These are phyloP conservation scores for Plasmodium blacklocki DNA, from an alignment of 169 alveolate species.

Conservation along the genomic window DNA sequence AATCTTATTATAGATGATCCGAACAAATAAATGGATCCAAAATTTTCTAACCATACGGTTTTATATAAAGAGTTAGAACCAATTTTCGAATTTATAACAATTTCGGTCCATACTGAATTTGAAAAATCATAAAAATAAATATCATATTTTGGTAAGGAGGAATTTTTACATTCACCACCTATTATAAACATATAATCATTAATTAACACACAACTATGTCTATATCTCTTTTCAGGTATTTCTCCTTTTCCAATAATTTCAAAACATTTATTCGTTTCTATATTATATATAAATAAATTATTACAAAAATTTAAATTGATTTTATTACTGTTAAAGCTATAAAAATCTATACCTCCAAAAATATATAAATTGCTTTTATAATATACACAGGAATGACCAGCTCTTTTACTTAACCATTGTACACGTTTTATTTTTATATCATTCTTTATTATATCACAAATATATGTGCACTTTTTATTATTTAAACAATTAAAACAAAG, in stretches of 20 bases:
- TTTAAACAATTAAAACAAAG: slow-evolving; percentile 21
- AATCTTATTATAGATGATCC: slow-evolving; percentile 69
- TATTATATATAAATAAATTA: slow-evolving; percentile 63
- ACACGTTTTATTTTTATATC: slow-evolving; percentile 29
- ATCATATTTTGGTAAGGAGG: slow-evolving; percentile 71
- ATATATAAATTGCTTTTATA: slow-evolving; percentile 67
- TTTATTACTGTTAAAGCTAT: slow-evolving; percentile 70
- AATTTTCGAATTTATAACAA: slow-evolving; percentile 40
- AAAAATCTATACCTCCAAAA: slow-evolving; percentile 71
- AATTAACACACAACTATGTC: slow-evolving; percentile 60
- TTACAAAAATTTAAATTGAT: slow-evolving; percentile 62
- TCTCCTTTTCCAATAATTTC: slow-evolving; percentile 62
- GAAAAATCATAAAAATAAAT: slow-evolving; percentile 55
- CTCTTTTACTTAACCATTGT: slow-evolving; percentile 61
- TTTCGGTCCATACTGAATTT: slow-evolving; percentile 75
- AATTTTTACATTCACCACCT: slow-evolving; percentile 70
- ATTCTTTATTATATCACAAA: slow-evolving; percentile 33
- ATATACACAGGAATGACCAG: slow-evolving; percentile 74
- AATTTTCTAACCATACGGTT: slow-evolving; percentile 69
- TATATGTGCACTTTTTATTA: slow-evolving; percentile 48
- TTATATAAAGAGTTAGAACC: slow-evolving; percentile 50
- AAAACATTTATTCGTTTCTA: slow-evolving; percentile 59
- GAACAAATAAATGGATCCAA: slow-evolving; percentile 73
- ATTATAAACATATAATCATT: slow-evolving; percentile 74
- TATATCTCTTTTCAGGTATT: slow-evolving; percentile 70